Evolutionary conservation across 164 flowering plant species (phyloP).

Genomic region (Kalanchoe fedtschenkoi): DNA sequence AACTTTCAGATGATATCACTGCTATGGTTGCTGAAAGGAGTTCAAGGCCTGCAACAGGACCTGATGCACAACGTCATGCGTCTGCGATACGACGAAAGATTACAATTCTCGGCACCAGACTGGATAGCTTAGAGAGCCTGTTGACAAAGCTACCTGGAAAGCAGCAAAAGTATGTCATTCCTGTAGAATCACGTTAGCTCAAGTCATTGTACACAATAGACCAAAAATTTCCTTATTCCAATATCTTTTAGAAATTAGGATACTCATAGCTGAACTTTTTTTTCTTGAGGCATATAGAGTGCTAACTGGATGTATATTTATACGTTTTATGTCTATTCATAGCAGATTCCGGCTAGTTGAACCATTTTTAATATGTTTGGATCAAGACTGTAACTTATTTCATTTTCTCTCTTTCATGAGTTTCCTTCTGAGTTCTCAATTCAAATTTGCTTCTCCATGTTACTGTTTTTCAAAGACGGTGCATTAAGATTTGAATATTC

Average conservation of each 20-base stretch:
- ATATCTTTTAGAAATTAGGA: not conserved
- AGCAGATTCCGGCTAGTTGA: slow-evolving; percentile 13
- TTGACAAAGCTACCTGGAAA: slow-evolving; percentile 62
- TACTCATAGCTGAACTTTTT: not conserved
- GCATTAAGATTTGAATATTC: not conserved
- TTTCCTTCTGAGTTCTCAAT: not conserved
- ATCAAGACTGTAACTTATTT: not conserved
- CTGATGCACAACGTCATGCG: slow-evolving; percentile 66
- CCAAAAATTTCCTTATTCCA: not conserved
- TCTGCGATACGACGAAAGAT: slow-evolving; percentile 80
- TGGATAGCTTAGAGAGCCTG: slow-evolving; percentile 70
- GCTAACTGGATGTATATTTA: not conserved
- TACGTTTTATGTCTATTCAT: not conserved
- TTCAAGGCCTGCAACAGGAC: slow-evolving; percentile 57
- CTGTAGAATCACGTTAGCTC: not conserved
- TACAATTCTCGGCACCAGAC: slow-evolving; percentile 71
- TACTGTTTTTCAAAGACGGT: not conserved
- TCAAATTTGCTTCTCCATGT: not conserved
- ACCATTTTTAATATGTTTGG: not conserved
- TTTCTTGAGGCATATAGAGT: not conserved
- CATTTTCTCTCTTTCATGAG: not conserved
- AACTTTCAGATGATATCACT: slow-evolving; percentile 74
- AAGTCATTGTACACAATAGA: not conserved
- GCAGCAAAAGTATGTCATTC: slow-evolving; percentile 54
- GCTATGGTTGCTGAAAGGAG: slow-evolving; percentile 64